Percentiles rank a stretch among this genome's conserved stretches.
Evolutionary conservation across 129 eudicot genomes (phyloP).

Genomic region (Dittrichia graveolens): DNA sequence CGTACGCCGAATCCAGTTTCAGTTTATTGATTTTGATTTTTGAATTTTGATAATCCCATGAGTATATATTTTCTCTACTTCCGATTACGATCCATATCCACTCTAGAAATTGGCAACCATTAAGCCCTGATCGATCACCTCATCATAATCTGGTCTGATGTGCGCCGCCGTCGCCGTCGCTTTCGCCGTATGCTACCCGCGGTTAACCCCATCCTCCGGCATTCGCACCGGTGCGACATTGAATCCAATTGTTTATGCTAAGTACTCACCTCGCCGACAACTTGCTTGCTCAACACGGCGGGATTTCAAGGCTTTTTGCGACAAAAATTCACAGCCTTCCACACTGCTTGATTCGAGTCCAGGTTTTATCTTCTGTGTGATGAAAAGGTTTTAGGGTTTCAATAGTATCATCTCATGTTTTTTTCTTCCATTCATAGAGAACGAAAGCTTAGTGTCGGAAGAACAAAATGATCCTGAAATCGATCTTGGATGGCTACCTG

Average conservation of each 20-base stretch:
- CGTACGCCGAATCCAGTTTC: too few relatives aligned
- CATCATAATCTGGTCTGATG: conserved; percentile 31
- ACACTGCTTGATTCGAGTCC: conserved; percentile 28
- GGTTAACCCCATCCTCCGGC: conserved; percentile 15
- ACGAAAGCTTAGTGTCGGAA: conserved; percentile 28
- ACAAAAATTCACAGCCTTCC: conserved; percentile 38
- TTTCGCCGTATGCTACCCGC: conserved; percentile 14
- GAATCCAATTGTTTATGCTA: neutral
- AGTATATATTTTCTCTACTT: too few relatives aligned
- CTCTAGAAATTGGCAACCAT: too few relatives aligned
- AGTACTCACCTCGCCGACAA: conserved; percentile 23
- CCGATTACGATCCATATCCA: too few relatives aligned
- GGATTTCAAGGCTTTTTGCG: conserved; percentile 33
- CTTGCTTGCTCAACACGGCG: conserved; percentile 13
- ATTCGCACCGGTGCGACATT: conserved; percentile 23
- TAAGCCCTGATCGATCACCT: neutral
- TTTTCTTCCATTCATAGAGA: conserved; percentile 35
- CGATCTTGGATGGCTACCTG: conserved; percentile 74
- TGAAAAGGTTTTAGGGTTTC: neutral
- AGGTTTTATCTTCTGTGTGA: conserved; percentile 28
- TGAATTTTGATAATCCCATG: too few relatives aligned
- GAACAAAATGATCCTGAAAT: conserved; percentile 30
- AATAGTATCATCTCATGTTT: neutral
- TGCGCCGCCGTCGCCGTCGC: conserved; percentile 13
- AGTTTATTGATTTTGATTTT: too few relatives aligned